phyloP scores from a whole-genome alignment of 768 basidiomycete genomes.

The Favolaschia claudopus region DNA sequence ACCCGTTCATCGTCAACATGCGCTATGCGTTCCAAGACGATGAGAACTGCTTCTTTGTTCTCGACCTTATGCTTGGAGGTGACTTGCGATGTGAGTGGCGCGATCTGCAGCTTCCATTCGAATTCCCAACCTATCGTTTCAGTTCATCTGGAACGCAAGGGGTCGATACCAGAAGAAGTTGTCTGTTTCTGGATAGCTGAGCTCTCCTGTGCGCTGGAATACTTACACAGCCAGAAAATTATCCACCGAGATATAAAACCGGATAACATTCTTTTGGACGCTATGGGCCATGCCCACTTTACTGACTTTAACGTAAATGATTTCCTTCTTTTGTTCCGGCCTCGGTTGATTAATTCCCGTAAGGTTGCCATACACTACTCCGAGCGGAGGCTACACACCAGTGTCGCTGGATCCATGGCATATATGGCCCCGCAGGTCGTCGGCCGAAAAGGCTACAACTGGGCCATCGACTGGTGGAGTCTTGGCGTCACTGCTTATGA shows the following conservation, averaged over 20 bases:
- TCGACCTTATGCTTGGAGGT: slow-evolving; percentile 96
- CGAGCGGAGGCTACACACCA: slow-evolving; percentile 84
- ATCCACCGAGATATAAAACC: slow-evolving; percentile 92
- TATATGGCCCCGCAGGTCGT: slow-evolving; percentile 99
- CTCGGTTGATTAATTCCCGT: not conserved
- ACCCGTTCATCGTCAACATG: slow-evolving; percentile 88
- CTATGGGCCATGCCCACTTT: slow-evolving; percentile 93
- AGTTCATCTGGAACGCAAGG: slow-evolving; percentile 88
- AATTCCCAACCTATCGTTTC: slow-evolving; percentile 9
- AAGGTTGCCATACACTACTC: slow-evolving; percentile 93
- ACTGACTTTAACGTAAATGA: slow-evolving; percentile 88
- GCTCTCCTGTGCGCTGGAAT: slow-evolving; percentile 82
- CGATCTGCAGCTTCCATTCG: not conserved
- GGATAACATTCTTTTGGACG: slow-evolving; percentile 95
- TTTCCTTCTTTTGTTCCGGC: not conserved
- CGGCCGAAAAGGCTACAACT: slow-evolving; percentile 89
- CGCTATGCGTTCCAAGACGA: slow-evolving; percentile 98
- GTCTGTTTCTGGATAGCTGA: slow-evolving; percentile 93
- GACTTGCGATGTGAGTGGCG: slow-evolving; percentile 83
- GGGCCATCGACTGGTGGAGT: slow-evolving; percentile 96
- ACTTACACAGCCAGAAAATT: slow-evolving; percentile 91
- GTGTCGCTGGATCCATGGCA: slow-evolving; percentile 97
- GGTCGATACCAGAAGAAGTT: slow-evolving; percentile 68
- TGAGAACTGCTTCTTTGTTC: slow-evolving; percentile 96
- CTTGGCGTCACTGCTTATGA: slow-evolving; percentile 91